These are phyloP conservation scores for Bryoerythrophyllum caledonicum DNA, from an alignment of 225 moss, liverwort and hornwort species.

Conservation along the genomic window DNA sequence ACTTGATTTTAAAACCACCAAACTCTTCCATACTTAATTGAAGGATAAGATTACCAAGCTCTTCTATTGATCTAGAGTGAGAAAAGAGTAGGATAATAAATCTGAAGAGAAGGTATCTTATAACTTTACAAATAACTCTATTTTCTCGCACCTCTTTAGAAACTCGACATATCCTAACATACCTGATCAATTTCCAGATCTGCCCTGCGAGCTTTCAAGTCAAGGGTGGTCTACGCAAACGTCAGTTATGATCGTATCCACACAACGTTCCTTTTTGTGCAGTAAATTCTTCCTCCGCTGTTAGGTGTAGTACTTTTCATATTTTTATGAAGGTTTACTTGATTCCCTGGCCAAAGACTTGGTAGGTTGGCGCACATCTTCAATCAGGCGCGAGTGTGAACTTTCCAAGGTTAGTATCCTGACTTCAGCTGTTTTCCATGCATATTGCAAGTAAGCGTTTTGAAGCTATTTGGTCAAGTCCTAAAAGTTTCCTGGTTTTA, in stretches of 20 bases:
- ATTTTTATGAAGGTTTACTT: constrained; percentile 22
- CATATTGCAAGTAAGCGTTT: not conserved
- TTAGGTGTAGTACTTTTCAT: constrained; percentile 22
- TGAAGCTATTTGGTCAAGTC: no score
- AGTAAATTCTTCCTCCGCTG: not conserved
- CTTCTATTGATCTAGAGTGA: no score
- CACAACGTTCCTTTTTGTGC: not conserved
- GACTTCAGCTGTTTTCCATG: not conserved
- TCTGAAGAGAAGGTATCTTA: no score
- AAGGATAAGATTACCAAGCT: no score
- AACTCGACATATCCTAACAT: constrained; percentile 2
- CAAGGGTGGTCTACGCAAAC: constrained; percentile 77
- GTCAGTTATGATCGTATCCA: constrained; percentile 94
- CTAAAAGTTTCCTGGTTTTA: no score
- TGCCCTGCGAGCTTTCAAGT: constrained; percentile 81
- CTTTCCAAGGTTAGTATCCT: constrained; percentile 64
- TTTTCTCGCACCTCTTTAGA: not conserved
- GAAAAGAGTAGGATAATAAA: no score
- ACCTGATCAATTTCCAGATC: constrained; percentile 57
- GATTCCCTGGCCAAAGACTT: constrained; percentile 49
- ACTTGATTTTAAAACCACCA: no score
- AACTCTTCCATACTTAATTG: no score
- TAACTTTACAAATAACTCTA: no score
- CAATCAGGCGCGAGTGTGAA: constrained; percentile 77
- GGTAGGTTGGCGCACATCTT: constrained; percentile 95